These are phyloP conservation scores for Stentor coeruleus DNA, from an alignment of 73 alveolate genomes.

Conservation along the genomic window DNA sequence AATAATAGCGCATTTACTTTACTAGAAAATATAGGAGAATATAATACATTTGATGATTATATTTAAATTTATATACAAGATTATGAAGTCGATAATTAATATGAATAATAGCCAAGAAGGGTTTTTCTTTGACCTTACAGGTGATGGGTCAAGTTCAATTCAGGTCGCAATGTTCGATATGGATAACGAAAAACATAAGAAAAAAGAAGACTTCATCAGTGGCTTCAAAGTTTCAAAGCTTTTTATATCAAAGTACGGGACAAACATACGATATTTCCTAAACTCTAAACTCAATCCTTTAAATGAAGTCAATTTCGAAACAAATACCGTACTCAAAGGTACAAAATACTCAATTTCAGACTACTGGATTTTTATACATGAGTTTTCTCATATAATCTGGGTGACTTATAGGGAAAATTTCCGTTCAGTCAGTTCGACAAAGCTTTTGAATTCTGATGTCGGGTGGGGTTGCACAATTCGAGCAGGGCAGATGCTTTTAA, in stretches of 20 bases:
- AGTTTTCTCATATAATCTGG: too few relatives aligned
- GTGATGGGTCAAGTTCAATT: background rate
- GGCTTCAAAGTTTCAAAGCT: background rate
- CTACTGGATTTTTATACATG: too few relatives aligned
- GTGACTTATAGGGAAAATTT: background rate
- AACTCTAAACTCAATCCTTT: too few relatives aligned
- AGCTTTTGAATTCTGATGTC: constrained; percentile 28
- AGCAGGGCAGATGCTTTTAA: constrained; percentile 61
- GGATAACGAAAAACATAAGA: background rate
- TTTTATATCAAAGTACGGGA: background rate
- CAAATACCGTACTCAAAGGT: too few relatives aligned
- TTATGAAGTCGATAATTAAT: background rate
- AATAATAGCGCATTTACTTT: too few relatives aligned
- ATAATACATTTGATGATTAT: too few relatives aligned
- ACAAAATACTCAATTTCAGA: too few relatives aligned
- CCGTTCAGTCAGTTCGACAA: background rate
- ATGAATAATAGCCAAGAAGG: background rate
- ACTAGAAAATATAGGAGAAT: too few relatives aligned
- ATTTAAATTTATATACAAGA: too few relatives aligned
- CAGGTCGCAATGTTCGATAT: too few relatives aligned
- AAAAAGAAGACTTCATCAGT: background rate
- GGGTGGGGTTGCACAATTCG: constrained; percentile 72
- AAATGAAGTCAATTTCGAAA: too few relatives aligned
- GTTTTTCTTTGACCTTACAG: background rate
- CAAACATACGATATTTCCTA: background rate